Evolutionary conservation across 2,329 filamentous ascomycete genomes (phyloP), one percentile per base, ranked within the genome.

Genomic region (Colletotrichum musicola): DNA sequence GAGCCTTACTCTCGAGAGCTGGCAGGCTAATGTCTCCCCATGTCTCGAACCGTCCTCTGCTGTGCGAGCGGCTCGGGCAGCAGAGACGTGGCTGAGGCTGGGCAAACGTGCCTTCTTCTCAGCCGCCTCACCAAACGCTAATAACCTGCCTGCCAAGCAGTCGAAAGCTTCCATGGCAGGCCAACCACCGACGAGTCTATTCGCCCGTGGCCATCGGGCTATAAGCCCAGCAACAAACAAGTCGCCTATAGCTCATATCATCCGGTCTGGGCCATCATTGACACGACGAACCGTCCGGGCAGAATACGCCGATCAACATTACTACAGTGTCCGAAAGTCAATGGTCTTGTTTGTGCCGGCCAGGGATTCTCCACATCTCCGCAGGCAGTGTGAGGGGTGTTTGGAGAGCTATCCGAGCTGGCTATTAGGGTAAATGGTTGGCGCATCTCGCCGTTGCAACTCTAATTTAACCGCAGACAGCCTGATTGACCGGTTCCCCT

Each of bases 401-500:
- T 51, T 40, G 59, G 57, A 44, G 22, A 44, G 46, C 27, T 62
- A 62, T 35, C 67, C 67, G 64, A 67, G 53, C 40, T 68, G 67
- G 63, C 67, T 69, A 67, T 68, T 68, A 62, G 67, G 67, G 57
- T 69, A 68, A 69, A 68, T 69, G 40, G 50, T 49, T 63, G 50
- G 50, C 14, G 38, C 40, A 55, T 27, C 20, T 57, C 6, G 4
- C 51, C 14, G 54, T 25, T 68, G 46, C 53, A 57, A 69, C 58
- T 58, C 6, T 68, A 59, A 54, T 67, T 69, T 68, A 69, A 58
- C 67, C 64, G 67, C 67, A 68, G 67, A 67, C 63, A 68, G 58
- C 58, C 62, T 69, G 67, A 69, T 69, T 69, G 63, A 69, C 18
- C 14, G 27, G 42, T 53, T 44, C 14, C 20, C 51, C 38, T 53